These are phyloP conservation scores for Przewalskia tangutica DNA, from an alignment of 257 asterid species.

Conservation along the genomic window DNA sequence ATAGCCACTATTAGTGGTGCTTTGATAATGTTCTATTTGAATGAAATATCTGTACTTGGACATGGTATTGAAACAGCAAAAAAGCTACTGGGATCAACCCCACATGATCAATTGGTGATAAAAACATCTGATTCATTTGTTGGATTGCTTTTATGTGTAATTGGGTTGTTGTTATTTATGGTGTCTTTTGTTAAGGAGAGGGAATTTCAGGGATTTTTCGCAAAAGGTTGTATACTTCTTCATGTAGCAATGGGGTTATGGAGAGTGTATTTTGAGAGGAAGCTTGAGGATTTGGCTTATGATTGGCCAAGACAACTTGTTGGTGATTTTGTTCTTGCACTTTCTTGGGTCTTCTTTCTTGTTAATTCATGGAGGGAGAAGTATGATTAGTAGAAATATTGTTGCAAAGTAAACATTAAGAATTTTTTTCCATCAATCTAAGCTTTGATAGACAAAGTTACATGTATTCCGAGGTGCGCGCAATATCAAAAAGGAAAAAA, in stretches of 20 bases:
- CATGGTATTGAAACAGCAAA: constrained; percentile 48
- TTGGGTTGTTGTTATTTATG: constrained; percentile 52
- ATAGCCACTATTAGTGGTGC: constrained; percentile 34
- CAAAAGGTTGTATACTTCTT: constrained; percentile 43
- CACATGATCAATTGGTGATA: constrained; percentile 44
- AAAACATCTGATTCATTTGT: constrained; percentile 50
- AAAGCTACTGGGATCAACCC: constrained; percentile 54
- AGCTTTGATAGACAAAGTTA: too few relatives aligned
- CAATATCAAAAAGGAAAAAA: too few relatives aligned
- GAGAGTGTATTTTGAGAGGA: constrained; percentile 64
- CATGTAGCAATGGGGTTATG: constrained; percentile 51
- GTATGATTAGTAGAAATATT: constrained; percentile 28
- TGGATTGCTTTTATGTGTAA: constrained; percentile 47
- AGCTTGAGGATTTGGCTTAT: constrained; percentile 49
- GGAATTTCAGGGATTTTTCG: constrained; percentile 57
- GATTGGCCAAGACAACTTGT: constrained; percentile 62
- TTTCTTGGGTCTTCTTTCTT: constrained; percentile 64
- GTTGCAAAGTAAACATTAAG: too few relatives aligned
- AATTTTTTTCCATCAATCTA: too few relatives aligned
- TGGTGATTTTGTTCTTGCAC: constrained; percentile 53
- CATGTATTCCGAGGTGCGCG: too few relatives aligned
- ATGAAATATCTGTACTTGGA: constrained; percentile 44
- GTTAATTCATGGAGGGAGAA: constrained; percentile 58
- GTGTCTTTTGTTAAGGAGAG: constrained; percentile 60
- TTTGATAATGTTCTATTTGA: constrained; percentile 51